phyloP scores from a whole-genome alignment of 2,329 filamentous ascomycete species.

The Arthrobotrys sinensis region DNA sequence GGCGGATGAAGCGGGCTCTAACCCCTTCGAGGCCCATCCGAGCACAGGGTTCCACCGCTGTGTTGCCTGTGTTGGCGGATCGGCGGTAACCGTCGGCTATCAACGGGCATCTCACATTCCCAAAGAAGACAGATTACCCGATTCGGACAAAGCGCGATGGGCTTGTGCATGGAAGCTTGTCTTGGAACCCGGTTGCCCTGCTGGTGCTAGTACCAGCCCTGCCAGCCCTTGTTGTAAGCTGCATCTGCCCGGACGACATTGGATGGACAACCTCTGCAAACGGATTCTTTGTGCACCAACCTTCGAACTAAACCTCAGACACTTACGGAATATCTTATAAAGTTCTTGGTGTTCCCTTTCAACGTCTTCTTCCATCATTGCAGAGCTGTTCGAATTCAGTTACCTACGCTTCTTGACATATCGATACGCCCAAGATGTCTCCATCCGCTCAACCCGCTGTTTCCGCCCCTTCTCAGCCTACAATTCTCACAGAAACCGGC shows the following conservation, averaged over 20 bases:
- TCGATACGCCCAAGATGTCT: conserved; percentile 73
- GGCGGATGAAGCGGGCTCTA: conserved; percentile 49
- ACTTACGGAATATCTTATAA: conserved; percentile 30
- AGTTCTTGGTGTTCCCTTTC: conserved; percentile 58
- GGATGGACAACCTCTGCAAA: conserved; percentile 1
- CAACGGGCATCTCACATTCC: conserved; percentile 66
- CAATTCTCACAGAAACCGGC: conserved; percentile 66
- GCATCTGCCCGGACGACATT: conserved; percentile 23
- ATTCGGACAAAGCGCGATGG: conserved; percentile 45
- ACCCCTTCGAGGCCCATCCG: conserved; percentile 20
- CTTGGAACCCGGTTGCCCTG: conserved; percentile 20
- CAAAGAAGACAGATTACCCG: conserved; percentile 62
- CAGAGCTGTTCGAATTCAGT: background rate
- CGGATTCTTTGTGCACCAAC: conserved; percentile 36
- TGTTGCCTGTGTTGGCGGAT: conserved; percentile 53
- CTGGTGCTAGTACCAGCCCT: too few relatives aligned
- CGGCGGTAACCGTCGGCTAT: conserved; percentile 69
- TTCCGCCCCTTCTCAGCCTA: conserved; percentile 67
- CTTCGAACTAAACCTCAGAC: background rate
- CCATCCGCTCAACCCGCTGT: conserved; percentile 70
- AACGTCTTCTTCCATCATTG: conserved; percentile 39
- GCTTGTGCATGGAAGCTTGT: conserved; percentile 22
- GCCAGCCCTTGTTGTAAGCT: conserved; percentile 1
- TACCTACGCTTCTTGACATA: too few relatives aligned
- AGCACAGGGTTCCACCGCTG: conserved; percentile 13